phyloP scores from a whole-genome alignment of 1,284 basidiomycete species.

The Chalciporus sp. region DNA sequence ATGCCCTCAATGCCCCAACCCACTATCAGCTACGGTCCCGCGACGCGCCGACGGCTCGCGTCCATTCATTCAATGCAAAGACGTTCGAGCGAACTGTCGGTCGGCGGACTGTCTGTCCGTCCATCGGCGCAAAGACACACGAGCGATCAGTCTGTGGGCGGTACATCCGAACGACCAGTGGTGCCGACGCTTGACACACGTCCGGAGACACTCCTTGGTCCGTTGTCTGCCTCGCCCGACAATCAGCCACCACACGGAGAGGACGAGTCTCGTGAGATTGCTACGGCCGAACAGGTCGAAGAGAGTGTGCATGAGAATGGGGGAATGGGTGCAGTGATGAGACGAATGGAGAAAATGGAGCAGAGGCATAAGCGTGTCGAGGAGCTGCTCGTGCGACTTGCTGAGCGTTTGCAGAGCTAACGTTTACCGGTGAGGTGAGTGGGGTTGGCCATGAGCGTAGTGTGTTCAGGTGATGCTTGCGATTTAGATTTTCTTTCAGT shows the following conservation, averaged over 20 bases:
- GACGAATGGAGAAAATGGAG: slow-evolving; percentile 60
- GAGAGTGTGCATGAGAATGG: slow-evolving; percentile 35
- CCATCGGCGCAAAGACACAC: slow-evolving; percentile 25
- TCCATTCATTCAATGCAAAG: slow-evolving; percentile 42
- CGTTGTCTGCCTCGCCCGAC: slow-evolving; percentile 39
- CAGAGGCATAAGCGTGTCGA: slow-evolving; percentile 66
- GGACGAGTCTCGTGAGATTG: slow-evolving; percentile 17
- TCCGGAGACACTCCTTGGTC: slow-evolving; percentile 20
- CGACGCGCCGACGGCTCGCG: slow-evolving; percentile 55
- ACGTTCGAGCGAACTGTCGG: slow-evolving; percentile 18
- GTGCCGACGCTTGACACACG: slow-evolving; percentile 24
- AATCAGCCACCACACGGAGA: slow-evolving; percentile 13
- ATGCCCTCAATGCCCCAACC: slow-evolving; percentile 11
- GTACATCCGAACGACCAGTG: slow-evolving; percentile 25
- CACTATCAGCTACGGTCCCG: slow-evolving; percentile 55
- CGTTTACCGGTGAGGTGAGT: not conserved
- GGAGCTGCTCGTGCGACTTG: slow-evolving; percentile 45
- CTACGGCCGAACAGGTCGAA: slow-evolving; percentile 46
- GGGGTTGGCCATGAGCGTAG: not conserved
- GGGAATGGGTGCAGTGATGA: slow-evolving; percentile 36
- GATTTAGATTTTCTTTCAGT: not conserved
- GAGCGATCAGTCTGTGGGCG: slow-evolving; percentile 14
- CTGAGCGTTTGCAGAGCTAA: slow-evolving; percentile 19
- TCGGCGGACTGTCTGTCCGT: slow-evolving; percentile 18
- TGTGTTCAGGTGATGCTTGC: not conserved